phyloP scores from a whole-genome alignment of 2,329 filamentous ascomycete species.

The Emergomyces orientalis region DNA sequence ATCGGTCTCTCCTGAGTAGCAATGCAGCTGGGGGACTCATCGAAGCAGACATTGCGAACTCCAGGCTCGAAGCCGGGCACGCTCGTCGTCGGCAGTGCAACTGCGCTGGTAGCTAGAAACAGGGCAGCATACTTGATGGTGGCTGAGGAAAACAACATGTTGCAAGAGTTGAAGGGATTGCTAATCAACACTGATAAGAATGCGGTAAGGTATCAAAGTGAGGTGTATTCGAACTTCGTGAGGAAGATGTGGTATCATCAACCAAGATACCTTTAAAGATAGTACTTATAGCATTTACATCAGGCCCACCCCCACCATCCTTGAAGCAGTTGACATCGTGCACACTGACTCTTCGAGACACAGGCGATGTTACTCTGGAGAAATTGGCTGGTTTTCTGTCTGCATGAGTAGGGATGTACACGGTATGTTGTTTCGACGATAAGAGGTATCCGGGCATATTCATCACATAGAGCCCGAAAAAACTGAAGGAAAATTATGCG shows the following conservation, averaged over 20 bases:
- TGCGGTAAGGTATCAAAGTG: not conserved
- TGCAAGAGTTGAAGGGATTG: not conserved
- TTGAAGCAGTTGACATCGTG: not conserved
- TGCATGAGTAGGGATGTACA: not conserved
- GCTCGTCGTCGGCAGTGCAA: not conserved
- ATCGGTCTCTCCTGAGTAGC: not conserved
- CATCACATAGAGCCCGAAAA: too few species aligned
- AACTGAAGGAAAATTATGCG: too few species aligned
- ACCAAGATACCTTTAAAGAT: too few species aligned
- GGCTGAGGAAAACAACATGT: slow-evolving; percentile 1
- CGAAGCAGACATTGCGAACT: not conserved
- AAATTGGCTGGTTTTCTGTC: not conserved
- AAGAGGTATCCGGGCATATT: not conserved
- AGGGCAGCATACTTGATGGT: not conserved
- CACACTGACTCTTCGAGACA: not conserved
- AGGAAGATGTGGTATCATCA: not conserved
- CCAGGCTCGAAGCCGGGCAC: not conserved
- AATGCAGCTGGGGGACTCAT: not conserved
- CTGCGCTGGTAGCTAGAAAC: not conserved
- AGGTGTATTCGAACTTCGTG: not conserved
- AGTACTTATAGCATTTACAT: not conserved
- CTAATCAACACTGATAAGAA: not conserved
- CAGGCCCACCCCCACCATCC: not conserved
- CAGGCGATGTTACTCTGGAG: not conserved
- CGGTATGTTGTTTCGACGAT: not conserved